Conservation (phyloP, 1,139 yeast genomes). For the Candida smagusa region DNA sequence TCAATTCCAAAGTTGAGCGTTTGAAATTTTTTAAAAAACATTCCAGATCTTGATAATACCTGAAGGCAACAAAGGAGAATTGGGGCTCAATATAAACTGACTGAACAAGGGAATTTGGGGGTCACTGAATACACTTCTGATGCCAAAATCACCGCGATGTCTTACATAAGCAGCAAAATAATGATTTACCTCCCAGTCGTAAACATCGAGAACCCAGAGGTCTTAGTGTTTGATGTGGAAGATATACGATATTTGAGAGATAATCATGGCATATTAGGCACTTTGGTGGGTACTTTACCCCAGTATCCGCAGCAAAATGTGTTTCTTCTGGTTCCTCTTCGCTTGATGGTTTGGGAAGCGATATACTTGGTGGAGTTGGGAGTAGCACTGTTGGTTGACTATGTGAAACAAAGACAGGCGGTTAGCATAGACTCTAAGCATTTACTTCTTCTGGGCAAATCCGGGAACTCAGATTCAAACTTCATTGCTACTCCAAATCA, state of each 20-base stretch:
- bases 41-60: too few species aligned
- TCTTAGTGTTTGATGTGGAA: constrained; percentile 48
- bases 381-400: constrained; percentile 35
- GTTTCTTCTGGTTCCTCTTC: constrained; percentile 79
- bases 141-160: too few species aligned
- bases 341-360: constrained; percentile 70
- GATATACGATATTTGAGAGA: constrained; percentile 53
- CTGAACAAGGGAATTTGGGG: too few species aligned
- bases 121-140: too few species aligned
- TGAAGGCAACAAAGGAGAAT: too few species aligned
- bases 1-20: too few species aligned
- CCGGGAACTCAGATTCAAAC: constrained; percentile 3
- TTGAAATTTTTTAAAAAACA: too few species aligned
- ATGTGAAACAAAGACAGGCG: constrained; percentile 10
- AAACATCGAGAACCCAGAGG: constrained; percentile 21
- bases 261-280: constrained; percentile 58
- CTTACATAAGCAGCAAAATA: too few species aligned
- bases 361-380: constrained; percentile 55
- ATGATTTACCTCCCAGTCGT: constrained; percentile 16
- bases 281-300: constrained; percentile 77
- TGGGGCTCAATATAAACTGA: too few species aligned
- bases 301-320: constrained; percentile 89
- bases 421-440: background rate
- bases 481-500: constrained; percentile 7
- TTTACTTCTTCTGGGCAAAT: background rate